Evolutionary conservation across 2,329 filamentous ascomycete genomes (phyloP), one percentile per base, ranked within the genome.

Genomic region (Bipolaris gigantea): DNA sequence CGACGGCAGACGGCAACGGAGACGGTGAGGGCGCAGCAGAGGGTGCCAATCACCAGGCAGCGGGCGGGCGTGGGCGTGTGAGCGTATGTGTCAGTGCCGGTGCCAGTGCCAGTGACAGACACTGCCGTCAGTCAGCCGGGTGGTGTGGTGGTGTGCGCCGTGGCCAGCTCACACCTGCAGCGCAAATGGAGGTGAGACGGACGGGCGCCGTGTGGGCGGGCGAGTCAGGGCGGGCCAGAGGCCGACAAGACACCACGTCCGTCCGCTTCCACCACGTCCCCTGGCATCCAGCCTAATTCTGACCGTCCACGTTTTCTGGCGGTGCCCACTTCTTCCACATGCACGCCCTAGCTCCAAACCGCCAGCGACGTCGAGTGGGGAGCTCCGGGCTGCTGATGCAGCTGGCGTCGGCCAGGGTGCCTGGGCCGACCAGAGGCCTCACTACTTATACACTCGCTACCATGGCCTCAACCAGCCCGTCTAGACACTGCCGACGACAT

Each of bases 391-490:
- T 70, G 69, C 63, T 73, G 67, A 73, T 73, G 68, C 66, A 70
- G 62, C 56, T 65, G 63, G 57, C 61, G 50, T 54, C 32, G 57
- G 58, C 66, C 61, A 61, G 70, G 71, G 66, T 59, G 46, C 65
- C 66, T 62, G 68, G 66, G 50, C 57, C 66, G 50, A 64, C 64
- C 65, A 68, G 63, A 63, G 65, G 68, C 66, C 59, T 64, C 48
- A 64, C 57, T 67, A n/a, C n/a, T n/a, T n/a, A 60, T 62, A 60
- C 58, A 56, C 52, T 61, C 59, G 53, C 64, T 68, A 69, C 67
- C 71, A 70, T 72, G 71, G 70, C 66, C 70, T 73, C 69, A 73
- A 72, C 72, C 65, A 72, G 72, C 65, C 70, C 67, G 69, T 71
- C 70, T 72, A 63, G 69, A 66, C 69, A 57, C 57, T 57, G 57